Evolutionary conservation across 805 yeast species (phyloP), one percentile per base, ranked within the genome.

Genomic region (Schwanniomyces sp.): DNA sequence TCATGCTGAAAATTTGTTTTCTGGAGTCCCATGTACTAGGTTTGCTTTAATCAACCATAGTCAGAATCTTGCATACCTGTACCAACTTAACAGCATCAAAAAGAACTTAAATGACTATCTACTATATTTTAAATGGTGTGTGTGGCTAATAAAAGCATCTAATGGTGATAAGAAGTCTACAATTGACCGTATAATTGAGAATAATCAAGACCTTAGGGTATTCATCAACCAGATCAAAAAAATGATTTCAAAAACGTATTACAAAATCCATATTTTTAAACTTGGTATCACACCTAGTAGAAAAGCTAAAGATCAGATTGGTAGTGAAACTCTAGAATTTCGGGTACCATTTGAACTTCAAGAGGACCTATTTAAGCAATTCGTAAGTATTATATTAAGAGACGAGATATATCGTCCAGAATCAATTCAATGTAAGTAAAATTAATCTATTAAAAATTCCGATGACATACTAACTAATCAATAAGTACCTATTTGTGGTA

Each of bases 101-200:
- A 44, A 44, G 5, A 26, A 39, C 3, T 21, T 44, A 10, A 38
- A 45, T 11, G 58, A 53, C 37, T 53, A 50, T 21, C 53, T 52
- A 10, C 52, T 53, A 6, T 58, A 58, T 40, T 58, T 45, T 40
- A 49, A 51, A 28, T 61, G 65, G 65, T 46, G 47, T 4, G 41
- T 53, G 3, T 57, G 57, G 57, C 10, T 39, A 5, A 48, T 47
- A 17, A 37, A 38, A 24, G 9, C 37, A 17, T 29, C 21, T 10
- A 40, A 38, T 5, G 46, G 32, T 7, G 43, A 41, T 10, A 45
- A 45, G 17, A 18, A 25, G 27, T 17, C 40, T 6, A n/a, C 8
- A 11, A 47, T 54, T 9, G 48, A 48, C n/a, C 38, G 46, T 34
- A 34, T 53, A 12, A 40, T 55, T 41, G 57, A 53, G 45, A 54